Evolutionary conservation across 805 yeast species (phyloP), one percentile per base, ranked within the genome.

Genomic region (Millerozyma miso): DNA sequence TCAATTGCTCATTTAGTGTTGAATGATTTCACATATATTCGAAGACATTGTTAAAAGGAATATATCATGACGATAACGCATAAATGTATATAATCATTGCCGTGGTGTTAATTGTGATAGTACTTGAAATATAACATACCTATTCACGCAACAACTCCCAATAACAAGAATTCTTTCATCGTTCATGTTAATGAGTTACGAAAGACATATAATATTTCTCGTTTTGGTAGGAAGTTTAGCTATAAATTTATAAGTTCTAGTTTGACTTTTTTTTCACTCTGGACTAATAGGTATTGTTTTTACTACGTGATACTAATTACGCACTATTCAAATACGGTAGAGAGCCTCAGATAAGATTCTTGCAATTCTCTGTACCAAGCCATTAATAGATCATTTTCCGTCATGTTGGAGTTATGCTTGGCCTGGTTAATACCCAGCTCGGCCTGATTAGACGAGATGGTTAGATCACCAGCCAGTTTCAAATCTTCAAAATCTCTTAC

Each of bases 31-130:
- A 65, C 39, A 44, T 56, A 56, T 46, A 52, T 58, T 68, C 65
- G 39, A 55, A 59, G 65, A 60, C 69, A 60, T 58, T 62, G 63
- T 58, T 42, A 51, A 58, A 53, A 44, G 37, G 58, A 64, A 59
- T 42, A 50, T 53, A 60, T 69, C 75, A 69, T 68, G 75, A 69
- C 74, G 73, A 69, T 69, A 69, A 69, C 75, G 75, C 75, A 69
- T 62, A 52, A 54, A 48, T 38, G 43, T 49, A 33, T 51, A 50
- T 59, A 59, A 58, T 58, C 64, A 58, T 59, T 12, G 35, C 33
- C 19, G 37, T 26, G 6, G 29, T 6, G 6, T 23, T 23, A 23
- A 10, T 7, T 23, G 6, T 23, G 29, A 7, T 23, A 23, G 10
- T 23, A 7, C 29, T 23, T 10, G 29, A 6, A n/a, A 23, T 23